These are phyloP conservation scores for Talinum fruticosum DNA, from an alignment of 148 eudicot species.

Conservation along the genomic window DNA sequence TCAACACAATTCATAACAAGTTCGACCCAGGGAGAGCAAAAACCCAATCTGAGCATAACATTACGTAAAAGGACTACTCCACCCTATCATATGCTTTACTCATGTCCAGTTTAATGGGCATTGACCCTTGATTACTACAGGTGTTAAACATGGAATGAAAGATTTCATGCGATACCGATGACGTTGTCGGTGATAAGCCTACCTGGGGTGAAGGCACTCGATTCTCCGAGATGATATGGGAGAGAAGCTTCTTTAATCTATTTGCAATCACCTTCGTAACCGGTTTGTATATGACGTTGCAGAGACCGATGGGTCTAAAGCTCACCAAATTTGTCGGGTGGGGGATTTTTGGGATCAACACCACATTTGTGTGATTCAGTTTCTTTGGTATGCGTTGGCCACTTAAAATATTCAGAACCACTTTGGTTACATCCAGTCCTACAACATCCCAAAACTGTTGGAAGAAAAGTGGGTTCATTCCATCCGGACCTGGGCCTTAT, in stretches of 20 bases:
- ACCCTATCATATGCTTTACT: too few relatives aligned
- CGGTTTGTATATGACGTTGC: background rate
- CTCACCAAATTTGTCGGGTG: background rate
- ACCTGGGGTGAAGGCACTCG: background rate
- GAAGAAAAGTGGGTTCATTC: background rate
- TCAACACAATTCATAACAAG: too few relatives aligned
- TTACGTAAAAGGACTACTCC: too few relatives aligned
- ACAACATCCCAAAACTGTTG: background rate
- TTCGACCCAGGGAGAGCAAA: too few relatives aligned
- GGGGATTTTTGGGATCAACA: background rate
- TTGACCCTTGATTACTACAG: too few relatives aligned
- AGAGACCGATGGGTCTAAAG: background rate
- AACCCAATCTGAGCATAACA: too few relatives aligned
- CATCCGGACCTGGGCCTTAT: too few relatives aligned
- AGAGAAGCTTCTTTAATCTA: background rate
- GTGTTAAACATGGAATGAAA: too few relatives aligned
- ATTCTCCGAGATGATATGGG: background rate
- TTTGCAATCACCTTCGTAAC: background rate
- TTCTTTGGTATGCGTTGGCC: background rate
- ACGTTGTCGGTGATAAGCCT: background rate
- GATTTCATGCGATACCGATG: too few relatives aligned
- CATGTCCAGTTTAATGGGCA: too few relatives aligned
- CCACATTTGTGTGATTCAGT: background rate
- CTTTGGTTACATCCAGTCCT: background rate
- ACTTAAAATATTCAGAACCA: background rate